Evolutionary conservation across 164 flowering plant species (phyloP).

Genomic region (Cinnamomum chago): DNA sequence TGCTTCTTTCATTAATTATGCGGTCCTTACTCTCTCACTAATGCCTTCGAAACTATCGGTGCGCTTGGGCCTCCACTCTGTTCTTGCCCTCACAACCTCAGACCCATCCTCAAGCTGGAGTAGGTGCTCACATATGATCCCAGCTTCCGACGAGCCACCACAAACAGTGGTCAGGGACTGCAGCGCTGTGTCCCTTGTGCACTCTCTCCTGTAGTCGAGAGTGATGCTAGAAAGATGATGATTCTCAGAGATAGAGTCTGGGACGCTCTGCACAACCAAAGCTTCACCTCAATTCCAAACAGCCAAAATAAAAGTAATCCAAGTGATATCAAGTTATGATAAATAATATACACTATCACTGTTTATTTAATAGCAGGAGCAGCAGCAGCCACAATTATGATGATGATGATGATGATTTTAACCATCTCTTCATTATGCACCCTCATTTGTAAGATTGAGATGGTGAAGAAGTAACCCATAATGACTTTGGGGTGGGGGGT

Average conservation of each 20-base stretch:
- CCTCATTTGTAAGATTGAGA: too few relatives aligned
- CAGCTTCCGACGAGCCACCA: slow-evolving; percentile 16
- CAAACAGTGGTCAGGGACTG: slow-evolving; percentile 70
- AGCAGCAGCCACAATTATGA: too few relatives aligned
- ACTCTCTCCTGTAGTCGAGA: slow-evolving; percentile 83
- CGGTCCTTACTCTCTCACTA: too few relatives aligned
- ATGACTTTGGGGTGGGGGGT: too few relatives aligned
- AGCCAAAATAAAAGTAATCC: background rate
- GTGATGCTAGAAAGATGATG: slow-evolving; percentile 67
- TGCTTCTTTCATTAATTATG: too few relatives aligned
- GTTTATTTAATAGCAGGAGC: too few relatives aligned
- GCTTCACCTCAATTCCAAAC: background rate
- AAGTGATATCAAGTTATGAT: background rate
- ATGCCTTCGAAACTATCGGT: slow-evolving; percentile 12
- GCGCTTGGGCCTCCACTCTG: slow-evolving; percentile 81
- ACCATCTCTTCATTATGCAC: background rate
- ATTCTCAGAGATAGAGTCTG: slow-evolving; percentile 56
- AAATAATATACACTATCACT: background rate
- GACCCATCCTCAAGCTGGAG: slow-evolving; percentile 60
- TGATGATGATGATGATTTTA: background rate
- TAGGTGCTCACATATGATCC: slow-evolving; percentile 68
- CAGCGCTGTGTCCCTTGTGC: slow-evolving; percentile 73
- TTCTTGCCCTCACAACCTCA: slow-evolving; percentile 78
- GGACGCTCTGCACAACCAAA: slow-evolving; percentile 59
- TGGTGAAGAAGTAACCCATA: too few relatives aligned